Percentiles rank a stretch among this genome's conserved stretches.
These are phyloP conservation scores for Stellera chamaejasme DNA, from an alignment of 345 rosid species.

Conservation along the genomic window DNA sequence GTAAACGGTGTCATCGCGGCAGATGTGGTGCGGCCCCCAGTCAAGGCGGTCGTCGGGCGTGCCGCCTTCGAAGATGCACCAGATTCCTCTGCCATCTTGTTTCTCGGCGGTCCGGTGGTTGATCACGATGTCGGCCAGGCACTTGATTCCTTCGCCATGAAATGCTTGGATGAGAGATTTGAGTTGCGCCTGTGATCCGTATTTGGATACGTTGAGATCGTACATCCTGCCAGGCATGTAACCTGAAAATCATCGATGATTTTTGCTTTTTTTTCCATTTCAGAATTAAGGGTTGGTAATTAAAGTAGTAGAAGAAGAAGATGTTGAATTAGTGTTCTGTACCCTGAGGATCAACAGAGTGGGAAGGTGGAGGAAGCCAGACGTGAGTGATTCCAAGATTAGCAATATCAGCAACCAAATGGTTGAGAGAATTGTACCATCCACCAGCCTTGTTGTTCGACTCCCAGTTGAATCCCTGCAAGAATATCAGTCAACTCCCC, in stretches of 20 bases:
- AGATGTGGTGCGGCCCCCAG: slow-evolving; percentile 77
- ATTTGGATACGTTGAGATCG: slow-evolving; percentile 62
- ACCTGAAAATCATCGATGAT: slow-evolving; percentile 29
- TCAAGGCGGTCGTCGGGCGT: slow-evolving; percentile 70
- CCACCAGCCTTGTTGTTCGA: slow-evolving; percentile 53
- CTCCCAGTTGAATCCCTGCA: slow-evolving; percentile 80
- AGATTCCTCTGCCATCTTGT: slow-evolving; percentile 55
- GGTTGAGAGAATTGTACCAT: slow-evolving; percentile 60
- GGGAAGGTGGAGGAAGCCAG: slow-evolving; percentile 92
- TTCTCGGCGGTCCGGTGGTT: slow-evolving; percentile 81
- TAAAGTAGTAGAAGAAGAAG: background rate
- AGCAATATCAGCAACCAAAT: slow-evolving; percentile 37
- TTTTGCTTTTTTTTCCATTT: too few relatives aligned
- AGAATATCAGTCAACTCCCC: background rate
- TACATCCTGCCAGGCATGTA: slow-evolving; percentile 88
- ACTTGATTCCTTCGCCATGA: slow-evolving; percentile 46
- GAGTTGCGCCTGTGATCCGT: slow-evolving; percentile 48
- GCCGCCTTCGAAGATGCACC: slow-evolving; percentile 77
- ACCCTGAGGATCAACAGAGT: slow-evolving; percentile 53
- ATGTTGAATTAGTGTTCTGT: background rate
- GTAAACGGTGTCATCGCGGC: slow-evolving; percentile 37
- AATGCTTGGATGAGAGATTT: slow-evolving; percentile 47
- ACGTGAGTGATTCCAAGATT: slow-evolving; percentile 60
- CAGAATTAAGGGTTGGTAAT: too few relatives aligned
- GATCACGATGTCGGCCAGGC: slow-evolving; percentile 77